Evolutionary conservation across 2,329 filamentous ascomycete species (phyloP).

Genomic region (Beauveria bassiana): DNA sequence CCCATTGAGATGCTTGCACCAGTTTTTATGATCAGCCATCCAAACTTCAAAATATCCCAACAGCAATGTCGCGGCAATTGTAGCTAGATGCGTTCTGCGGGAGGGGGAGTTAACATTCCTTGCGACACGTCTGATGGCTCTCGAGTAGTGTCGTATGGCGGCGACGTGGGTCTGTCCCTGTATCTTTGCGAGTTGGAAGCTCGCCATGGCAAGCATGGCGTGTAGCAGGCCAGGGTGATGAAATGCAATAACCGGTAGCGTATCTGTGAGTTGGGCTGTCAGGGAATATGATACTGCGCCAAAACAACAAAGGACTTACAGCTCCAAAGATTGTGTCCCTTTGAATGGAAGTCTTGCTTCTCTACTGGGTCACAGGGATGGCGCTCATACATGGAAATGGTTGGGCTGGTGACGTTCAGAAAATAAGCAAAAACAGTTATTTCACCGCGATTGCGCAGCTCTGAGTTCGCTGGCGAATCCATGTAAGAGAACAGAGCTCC

Average conservation of each 20-base stretch:
- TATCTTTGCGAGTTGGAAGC: slow-evolving; percentile 79
- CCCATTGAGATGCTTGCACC: slow-evolving; percentile 86
- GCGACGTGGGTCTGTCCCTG: slow-evolving; percentile 67
- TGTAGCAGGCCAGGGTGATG: slow-evolving; percentile 82
- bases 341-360: slow-evolving; percentile 44
- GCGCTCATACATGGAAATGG: slow-evolving; percentile 80
- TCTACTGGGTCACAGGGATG: slow-evolving; percentile 66
- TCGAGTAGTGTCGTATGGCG: slow-evolving; percentile 86
- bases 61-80: slow-evolving; percentile 78
- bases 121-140: slow-evolving; percentile 70
- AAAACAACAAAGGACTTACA: slow-evolving; percentile 34
- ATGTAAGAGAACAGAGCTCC: slow-evolving; percentile 56
- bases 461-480: slow-evolving; percentile 58
- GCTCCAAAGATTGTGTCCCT: slow-evolving; percentile 59
- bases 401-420: slow-evolving; percentile 78
- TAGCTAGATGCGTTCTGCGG: slow-evolving; percentile 67
- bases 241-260: slow-evolving; percentile 74
- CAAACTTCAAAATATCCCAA: slow-evolving; percentile 92
- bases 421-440: slow-evolving; percentile 87
- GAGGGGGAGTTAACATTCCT: slow-evolving; percentile 63
- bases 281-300: not conserved
- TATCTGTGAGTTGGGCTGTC: slow-evolving; percentile 44
- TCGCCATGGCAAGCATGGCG: slow-evolving; percentile 79
- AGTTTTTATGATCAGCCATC: slow-evolving; percentile 89
- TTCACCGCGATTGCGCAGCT: slow-evolving; percentile 72